These are phyloP conservation scores for Plasmodium adleri DNA, from an alignment of 169 alveolate species.

Conservation along the genomic window DNA sequence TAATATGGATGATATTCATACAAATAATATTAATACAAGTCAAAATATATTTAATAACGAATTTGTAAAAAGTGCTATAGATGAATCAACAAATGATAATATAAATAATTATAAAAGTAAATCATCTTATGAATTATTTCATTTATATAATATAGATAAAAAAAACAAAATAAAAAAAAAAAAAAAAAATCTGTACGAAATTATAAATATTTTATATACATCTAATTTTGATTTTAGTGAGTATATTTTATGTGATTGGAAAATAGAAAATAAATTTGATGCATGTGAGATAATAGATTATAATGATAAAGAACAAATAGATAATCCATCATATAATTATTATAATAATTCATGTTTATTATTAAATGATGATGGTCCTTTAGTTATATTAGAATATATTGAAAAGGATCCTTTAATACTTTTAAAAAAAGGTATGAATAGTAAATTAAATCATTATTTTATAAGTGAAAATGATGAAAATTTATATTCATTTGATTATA, in stretches of 20 bases:
- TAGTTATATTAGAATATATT: conserved; percentile 37
- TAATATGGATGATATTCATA: no score
- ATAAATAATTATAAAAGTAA: background rate
- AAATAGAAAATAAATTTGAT: conserved; percentile 18
- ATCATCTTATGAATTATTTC: background rate
- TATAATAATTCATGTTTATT: conserved; percentile 35
- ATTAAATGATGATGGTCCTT: conserved; percentile 56
- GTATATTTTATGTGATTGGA: conserved; percentile 27
- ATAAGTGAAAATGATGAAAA: conserved; percentile 27
- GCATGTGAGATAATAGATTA: background rate
- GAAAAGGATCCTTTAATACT: conserved; percentile 62
- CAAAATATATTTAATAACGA: background rate
- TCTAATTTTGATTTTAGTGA: conserved; percentile 1
- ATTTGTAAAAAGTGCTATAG: background rate
- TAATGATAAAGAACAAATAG: conserved; percentile 6
- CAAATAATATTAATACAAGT: no score
- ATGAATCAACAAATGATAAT: background rate
- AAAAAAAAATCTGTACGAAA: background rate
- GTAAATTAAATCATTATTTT: conserved; percentile 58
- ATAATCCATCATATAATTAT: conserved; percentile 5
- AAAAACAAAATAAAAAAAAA: background rate
- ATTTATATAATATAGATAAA: background rate
- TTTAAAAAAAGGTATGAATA: conserved; percentile 63
- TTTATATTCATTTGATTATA: conserved; percentile 56
- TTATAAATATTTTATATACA: conserved; percentile 7